Evolutionary conservation across 2,329 filamentous ascomycete species (phyloP).

Genomic region (Trichoderma atroviride): DNA sequence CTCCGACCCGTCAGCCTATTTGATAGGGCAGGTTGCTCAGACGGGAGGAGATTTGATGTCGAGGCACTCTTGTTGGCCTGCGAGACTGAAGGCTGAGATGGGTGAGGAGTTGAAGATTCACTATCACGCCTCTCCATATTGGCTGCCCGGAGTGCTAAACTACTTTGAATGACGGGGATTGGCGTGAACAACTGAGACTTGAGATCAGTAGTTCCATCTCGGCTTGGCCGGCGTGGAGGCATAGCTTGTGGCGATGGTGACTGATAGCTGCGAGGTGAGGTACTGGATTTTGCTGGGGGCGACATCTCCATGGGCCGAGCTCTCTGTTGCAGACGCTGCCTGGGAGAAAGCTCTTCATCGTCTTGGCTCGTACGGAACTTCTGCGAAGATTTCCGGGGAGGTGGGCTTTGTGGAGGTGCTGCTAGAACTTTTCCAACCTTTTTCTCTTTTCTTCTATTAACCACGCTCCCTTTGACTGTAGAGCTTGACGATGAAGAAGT

Average conservation of each 20-base stretch:
- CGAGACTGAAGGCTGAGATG: constrained; percentile 41
- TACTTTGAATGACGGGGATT: constrained; percentile 64
- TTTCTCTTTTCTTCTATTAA: constrained; percentile 46
- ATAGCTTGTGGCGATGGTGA: constrained; percentile 40
- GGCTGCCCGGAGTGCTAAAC: constrained; percentile 54
- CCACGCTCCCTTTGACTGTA: constrained; percentile 60
- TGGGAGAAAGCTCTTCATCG: constrained; percentile 45
- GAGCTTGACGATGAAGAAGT: constrained; percentile 74
- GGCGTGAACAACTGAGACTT: constrained; percentile 57
- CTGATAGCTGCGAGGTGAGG: constrained; percentile 32
- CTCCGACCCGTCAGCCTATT: constrained; percentile 30
- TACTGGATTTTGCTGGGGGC: constrained; percentile 40
- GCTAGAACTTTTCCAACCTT: constrained; percentile 47
- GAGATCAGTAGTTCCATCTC: constrained; percentile 67
- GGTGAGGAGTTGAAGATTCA: constrained; percentile 41
- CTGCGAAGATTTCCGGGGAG: constrained; percentile 63
- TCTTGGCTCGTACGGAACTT: constrained; percentile 49
- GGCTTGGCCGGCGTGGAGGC: constrained; percentile 65
- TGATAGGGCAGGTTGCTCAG: constrained; percentile 29
- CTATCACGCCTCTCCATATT: constrained; percentile 50
- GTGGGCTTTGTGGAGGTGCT: constrained; percentile 61
- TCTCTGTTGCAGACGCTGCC: constrained; percentile 38
- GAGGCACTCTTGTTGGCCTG: constrained; percentile 39
- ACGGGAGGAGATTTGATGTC: constrained; percentile 37
- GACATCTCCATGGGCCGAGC: constrained; percentile 37